Evolutionary conservation across 2,329 filamentous ascomycete genomes (phyloP).

Genomic region (Basipetospora chlamydospora): DNA sequence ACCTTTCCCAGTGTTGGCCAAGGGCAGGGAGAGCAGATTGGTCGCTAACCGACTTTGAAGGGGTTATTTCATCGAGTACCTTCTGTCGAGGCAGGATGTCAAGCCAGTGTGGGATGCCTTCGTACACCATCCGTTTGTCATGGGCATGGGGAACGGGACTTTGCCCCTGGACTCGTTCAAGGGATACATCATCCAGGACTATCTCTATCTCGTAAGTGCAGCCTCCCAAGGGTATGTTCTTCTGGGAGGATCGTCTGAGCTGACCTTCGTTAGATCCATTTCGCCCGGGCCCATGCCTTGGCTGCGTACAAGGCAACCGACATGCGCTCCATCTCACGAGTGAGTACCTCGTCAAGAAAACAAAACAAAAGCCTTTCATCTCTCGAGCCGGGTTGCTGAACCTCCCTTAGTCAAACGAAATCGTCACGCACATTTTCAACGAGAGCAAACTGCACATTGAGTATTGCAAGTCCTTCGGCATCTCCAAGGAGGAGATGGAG

Average conservation of each 20-base stretch:
- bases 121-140: conserved; percentile 70
- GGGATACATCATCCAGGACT: conserved; percentile 82
- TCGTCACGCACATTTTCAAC: conserved; percentile 60
- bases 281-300: conserved; percentile 72
- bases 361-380: no score
- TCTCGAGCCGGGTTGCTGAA: no score
- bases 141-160: conserved; percentile 58
- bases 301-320: conserved; percentile 71
- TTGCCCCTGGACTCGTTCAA: conserved; percentile 69
- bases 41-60: no score
- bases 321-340: conserved; percentile 57
- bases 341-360: no score
- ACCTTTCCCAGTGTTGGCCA: no score
- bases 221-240: no score
- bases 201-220: conserved; percentile 60
- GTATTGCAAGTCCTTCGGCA: conserved; percentile 71
- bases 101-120: conserved; percentile 58
- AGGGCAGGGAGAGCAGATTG: no score
- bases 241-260: no score
- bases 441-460: conserved; percentile 71
- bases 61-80: conserved; percentile 70
- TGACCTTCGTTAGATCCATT: conserved; percentile 52
- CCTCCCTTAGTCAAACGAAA: conserved; percentile 20
- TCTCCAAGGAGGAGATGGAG: conserved; percentile 60
- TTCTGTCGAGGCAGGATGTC: conserved; percentile 65